These are phyloP conservation scores for Myxozyma sirexii DNA, from an alignment of 805 yeast genomes.

Conservation along the genomic window DNA sequence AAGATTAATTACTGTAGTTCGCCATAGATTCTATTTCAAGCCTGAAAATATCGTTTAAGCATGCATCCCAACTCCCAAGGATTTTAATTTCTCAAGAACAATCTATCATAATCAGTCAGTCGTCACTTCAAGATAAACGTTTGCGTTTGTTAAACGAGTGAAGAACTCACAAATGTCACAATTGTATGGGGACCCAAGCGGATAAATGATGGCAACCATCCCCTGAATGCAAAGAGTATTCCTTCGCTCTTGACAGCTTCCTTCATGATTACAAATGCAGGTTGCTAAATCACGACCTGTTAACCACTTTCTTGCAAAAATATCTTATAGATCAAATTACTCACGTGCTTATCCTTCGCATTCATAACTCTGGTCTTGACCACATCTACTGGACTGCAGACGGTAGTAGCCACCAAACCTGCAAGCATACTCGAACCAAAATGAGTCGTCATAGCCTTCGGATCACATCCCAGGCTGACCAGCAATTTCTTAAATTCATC, in stretches of 20 bases:
- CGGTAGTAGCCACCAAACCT: conserved; percentile 86
- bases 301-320: background rate
- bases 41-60: background rate
- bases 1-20: no score
- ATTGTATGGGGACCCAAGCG: conserved; percentile 73
- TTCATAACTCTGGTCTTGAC: conserved; percentile 88
- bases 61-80: conserved; percentile 38
- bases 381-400: conserved; percentile 91
- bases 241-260: conserved; percentile 71
- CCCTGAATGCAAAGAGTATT: conserved; percentile 77
- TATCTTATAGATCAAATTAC: background rate
- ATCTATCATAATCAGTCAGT: conserved; percentile 9
- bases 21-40: background rate
- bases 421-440: conserved; percentile 77
- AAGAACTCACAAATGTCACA: conserved; percentile 41
- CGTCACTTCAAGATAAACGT: background rate
- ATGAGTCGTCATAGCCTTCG: conserved; percentile 68
- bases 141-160: no score
- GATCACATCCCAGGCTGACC: conserved; percentile 56
- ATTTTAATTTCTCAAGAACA: conserved; percentile 45
- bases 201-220: conserved; percentile 87
- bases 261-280: conserved; percentile 55
- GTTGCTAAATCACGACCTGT: conserved; percentile 43
- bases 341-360: conserved; percentile 40
- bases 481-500: conserved; percentile 69